phyloP scores from a whole-genome alignment of 352 stramenopile species.

The Aphanomyces stellatus region DNA sequence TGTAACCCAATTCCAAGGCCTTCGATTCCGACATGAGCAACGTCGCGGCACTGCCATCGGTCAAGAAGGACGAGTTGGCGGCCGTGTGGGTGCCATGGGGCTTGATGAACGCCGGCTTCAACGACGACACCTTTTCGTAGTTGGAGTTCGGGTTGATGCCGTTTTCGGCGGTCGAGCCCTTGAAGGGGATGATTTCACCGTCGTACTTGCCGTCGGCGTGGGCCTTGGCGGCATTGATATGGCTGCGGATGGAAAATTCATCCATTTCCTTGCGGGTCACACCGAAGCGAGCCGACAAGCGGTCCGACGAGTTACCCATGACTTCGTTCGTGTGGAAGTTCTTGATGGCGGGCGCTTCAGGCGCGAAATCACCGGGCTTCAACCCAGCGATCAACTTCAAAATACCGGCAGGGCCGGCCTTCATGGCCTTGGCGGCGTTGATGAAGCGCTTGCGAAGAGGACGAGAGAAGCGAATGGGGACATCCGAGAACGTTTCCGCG shows the following conservation, averaged over 20 bases:
- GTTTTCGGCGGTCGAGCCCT: constrained; percentile 94
- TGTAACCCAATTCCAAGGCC: constrained; percentile 92
- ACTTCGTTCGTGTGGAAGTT: constrained; percentile 99
- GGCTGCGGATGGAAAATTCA: constrained; percentile 92
- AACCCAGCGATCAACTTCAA: constrained; percentile 92
- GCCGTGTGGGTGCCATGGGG: constrained; percentile 97
- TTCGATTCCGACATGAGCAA: constrained; percentile 97
- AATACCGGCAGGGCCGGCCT: constrained; percentile 86
- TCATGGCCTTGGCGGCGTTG: constrained; percentile 89
- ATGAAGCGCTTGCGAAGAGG: constrained; percentile 76
- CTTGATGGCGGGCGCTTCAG: constrained; percentile 95
- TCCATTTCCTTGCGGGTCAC: constrained; percentile 95
- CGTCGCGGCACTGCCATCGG: constrained; percentile 92
- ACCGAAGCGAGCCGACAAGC: constrained; percentile 90
- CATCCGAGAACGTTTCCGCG: constrained; percentile 96
- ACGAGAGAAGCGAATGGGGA: constrained; percentile 94
- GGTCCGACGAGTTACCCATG: constrained; percentile 97
- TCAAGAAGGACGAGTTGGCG: constrained; percentile 97
- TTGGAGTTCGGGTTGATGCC: constrained; percentile 95
- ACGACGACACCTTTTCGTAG: constrained; percentile 84
- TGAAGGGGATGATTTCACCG: constrained; percentile 90
- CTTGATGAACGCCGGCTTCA: constrained; percentile 98
- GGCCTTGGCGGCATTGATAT: constrained; percentile 90
- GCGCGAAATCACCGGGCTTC: constrained; percentile 82
- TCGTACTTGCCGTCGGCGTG: constrained; percentile 93